phyloP scores from a whole-genome alignment of 176 grass and related monocot species.

The Ensete ventricosum region DNA sequence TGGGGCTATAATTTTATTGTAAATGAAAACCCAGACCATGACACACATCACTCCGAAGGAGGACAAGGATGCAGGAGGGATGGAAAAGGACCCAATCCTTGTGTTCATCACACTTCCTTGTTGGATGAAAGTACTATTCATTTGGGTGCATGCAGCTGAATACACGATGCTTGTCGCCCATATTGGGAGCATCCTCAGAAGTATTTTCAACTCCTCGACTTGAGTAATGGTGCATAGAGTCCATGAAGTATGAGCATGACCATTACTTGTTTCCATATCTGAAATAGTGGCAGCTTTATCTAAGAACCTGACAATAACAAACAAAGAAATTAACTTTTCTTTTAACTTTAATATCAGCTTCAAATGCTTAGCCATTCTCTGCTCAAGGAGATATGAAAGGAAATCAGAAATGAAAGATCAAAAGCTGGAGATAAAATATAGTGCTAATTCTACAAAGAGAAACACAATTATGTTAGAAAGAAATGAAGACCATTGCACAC shows the following conservation, averaged over 20 bases:
- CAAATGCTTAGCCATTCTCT: background rate
- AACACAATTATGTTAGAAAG: background rate
- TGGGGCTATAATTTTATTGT: constrained; percentile 4
- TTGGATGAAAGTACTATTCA: constrained; percentile 20
- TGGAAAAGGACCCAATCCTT: constrained; percentile 4
- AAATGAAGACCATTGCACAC: background rate
- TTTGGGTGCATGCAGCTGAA: constrained; percentile 15
- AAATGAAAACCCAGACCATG: constrained; percentile 18
- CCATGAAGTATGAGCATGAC: background rate
- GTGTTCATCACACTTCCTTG: constrained; percentile 16
- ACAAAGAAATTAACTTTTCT: background rate
- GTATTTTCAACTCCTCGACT: constrained; percentile 24
- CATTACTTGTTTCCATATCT: background rate
- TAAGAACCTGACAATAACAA: constrained; percentile 9
- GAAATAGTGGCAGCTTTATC: constrained; percentile 17
- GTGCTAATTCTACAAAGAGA: background rate
- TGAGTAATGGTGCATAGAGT: constrained; percentile 11
- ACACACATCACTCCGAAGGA: constrained; percentile 13
- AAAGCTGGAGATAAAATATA: background rate
- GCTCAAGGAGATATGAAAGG: background rate
- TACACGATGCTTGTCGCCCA: constrained; percentile 13
- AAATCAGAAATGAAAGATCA: background rate
- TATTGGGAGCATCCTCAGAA: constrained; percentile 13
- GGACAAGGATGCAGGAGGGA: constrained; percentile 12
- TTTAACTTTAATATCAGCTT: background rate